phyloP scores from a whole-genome alignment of 2,329 filamentous ascomycete genomes.

The Xylaria hypoxylon region DNA sequence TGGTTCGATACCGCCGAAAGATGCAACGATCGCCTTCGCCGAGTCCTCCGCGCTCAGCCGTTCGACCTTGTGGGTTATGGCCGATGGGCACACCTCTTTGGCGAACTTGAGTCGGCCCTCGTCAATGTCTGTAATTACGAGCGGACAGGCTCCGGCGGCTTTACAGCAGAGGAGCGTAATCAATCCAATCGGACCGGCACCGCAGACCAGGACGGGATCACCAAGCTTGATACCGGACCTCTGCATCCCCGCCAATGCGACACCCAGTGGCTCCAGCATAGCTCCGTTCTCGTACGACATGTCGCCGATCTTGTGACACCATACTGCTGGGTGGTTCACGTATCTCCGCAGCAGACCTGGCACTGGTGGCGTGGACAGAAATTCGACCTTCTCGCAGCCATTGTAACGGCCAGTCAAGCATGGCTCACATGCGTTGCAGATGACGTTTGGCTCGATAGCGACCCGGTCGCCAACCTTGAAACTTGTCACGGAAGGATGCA shows the following conservation, averaged over 20 bases:
- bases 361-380: slow-evolving; percentile 91
- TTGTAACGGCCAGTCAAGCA: slow-evolving; percentile 96
- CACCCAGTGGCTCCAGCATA: slow-evolving; percentile 88
- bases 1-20: slow-evolving; percentile 84
- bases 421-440: slow-evolving; percentile 90
- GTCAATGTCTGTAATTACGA: slow-evolving; percentile 96
- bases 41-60: slow-evolving; percentile 75
- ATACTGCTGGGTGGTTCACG: slow-evolving; percentile 91
- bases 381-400: slow-evolving; percentile 86
- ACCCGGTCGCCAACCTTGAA: slow-evolving; percentile 90
- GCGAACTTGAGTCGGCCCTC: slow-evolving; percentile 87
- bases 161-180: slow-evolving; percentile 86
- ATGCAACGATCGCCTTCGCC: slow-evolving; percentile 73
- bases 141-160: slow-evolving; percentile 88
- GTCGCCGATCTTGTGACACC: slow-evolving; percentile 95
- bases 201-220: slow-evolving; percentile 89
- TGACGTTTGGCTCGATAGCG: slow-evolving; percentile 92
- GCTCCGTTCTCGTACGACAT: slow-evolving; percentile 94
- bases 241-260: slow-evolving; percentile 89
- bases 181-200: slow-evolving; percentile 92
- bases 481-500: slow-evolving; percentile 80
- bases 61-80: slow-evolving; percentile 83
- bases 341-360: slow-evolving; percentile 89
- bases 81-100: slow-evolving; percentile 81
- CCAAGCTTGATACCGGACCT: slow-evolving; percentile 83